Percentiles rank a stretch among this genome's conserved stretches.
These are phyloP conservation scores for Ascochyta pisi DNA, from an alignment of 2,329 filamentous ascomycete species.

Conservation along the genomic window DNA sequence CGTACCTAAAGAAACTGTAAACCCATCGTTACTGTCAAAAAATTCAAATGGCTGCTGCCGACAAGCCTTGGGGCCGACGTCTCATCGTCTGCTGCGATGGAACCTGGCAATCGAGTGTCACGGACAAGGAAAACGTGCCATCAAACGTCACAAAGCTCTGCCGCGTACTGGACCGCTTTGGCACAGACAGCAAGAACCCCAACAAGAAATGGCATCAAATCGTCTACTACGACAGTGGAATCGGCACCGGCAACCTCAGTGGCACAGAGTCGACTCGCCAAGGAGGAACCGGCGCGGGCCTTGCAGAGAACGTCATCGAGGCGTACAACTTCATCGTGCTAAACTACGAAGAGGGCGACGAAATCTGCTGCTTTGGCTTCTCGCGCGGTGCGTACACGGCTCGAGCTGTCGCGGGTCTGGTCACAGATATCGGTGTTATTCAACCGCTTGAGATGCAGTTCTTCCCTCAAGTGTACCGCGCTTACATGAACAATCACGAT, in stretches of 20 bases:
- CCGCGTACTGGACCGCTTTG: constrained; percentile 41
- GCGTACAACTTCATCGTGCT: constrained; percentile 59
- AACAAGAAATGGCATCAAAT: constrained; percentile 44
- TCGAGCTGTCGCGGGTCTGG: constrained; percentile 51
- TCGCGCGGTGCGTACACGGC: constrained; percentile 57
- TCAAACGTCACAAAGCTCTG: constrained; percentile 48
- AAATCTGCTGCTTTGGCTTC: constrained; percentile 57
- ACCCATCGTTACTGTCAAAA: neutral
- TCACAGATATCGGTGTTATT: constrained; percentile 56
- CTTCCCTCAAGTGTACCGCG: constrained; percentile 54
- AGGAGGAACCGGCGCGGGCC: constrained; percentile 53
- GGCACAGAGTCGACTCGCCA: constrained; percentile 35
- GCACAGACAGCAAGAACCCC: constrained; percentile 28
- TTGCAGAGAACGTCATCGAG: constrained; percentile 57
- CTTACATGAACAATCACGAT: constrained; percentile 40
- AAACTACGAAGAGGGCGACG: constrained; percentile 58
- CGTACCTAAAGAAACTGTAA: neutral
- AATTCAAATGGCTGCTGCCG: constrained; percentile 4
- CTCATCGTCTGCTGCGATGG: constrained; percentile 48
- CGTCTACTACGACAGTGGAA: constrained; percentile 47
- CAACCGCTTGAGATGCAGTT: constrained; percentile 53
- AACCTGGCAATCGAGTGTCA: constrained; percentile 47
- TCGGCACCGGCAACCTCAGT: constrained; percentile 44
- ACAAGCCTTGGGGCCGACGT: constrained; percentile 40
- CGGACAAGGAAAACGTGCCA: constrained; percentile 39